phyloP scores from a whole-genome alignment of 23 red algal genomes.

The Gracilaria caudata region DNA sequence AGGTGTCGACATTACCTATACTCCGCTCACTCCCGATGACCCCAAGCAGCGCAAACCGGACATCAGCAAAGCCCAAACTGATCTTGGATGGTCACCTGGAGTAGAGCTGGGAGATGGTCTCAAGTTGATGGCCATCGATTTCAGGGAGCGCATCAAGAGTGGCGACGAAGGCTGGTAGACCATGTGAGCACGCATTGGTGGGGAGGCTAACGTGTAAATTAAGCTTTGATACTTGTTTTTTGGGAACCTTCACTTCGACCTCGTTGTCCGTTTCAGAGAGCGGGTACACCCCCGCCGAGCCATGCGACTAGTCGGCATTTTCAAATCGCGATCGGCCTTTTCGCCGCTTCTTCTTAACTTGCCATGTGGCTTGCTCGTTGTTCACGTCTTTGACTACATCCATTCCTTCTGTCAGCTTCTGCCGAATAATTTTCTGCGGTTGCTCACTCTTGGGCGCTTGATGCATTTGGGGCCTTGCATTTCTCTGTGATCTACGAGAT shows the following conservation, averaged over 20 bases:
- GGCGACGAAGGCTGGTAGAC: constrained; percentile 54
- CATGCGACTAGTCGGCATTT: not conserved
- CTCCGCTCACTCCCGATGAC: constrained; percentile 94
- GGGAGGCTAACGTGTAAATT: not conserved
- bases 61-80: constrained; percentile 75
- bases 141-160: constrained; percentile 75
- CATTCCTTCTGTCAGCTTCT: not conserved
- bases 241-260: not conserved
- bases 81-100: constrained; percentile 79
- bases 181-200: not conserved
- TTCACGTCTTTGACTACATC: not conserved
- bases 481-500: constrained; percentile 13
- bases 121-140: constrained; percentile 89
- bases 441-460: not conserved
- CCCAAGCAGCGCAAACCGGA: constrained; percentile 94
- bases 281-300: not conserved
- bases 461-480: not conserved
- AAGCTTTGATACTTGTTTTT: not conserved
- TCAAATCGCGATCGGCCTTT: constrained; percentile 1
- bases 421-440: not conserved
- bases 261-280: not conserved
- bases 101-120: constrained; percentile 86
- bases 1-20: constrained; percentile 65
- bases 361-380: not conserved
- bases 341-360: not conserved